Evolutionary conservation across 2,329 filamentous ascomycete genomes (phyloP).

Genomic region (Zasmidium angulare): DNA sequence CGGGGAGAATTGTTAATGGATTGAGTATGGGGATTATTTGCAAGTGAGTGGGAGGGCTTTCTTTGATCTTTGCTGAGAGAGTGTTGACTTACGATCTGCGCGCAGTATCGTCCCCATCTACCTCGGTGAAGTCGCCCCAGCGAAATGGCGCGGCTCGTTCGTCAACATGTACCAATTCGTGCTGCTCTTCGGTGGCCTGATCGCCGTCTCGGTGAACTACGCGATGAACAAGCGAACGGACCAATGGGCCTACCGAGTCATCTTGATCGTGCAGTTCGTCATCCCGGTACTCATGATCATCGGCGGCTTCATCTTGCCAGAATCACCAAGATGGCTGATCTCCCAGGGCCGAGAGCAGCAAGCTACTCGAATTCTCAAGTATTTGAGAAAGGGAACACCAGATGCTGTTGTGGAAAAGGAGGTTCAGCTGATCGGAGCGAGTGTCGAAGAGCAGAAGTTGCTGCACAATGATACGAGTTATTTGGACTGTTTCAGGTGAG

Average conservation of each 20-base stretch:
- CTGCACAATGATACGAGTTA: slow-evolving; percentile 5
- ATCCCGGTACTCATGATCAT: slow-evolving; percentile 10
- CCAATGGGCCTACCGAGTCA: slow-evolving; percentile 14
- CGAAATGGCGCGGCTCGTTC: slow-evolving; percentile 9
- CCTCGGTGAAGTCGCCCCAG: slow-evolving; percentile 11
- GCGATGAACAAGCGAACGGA: slow-evolving; percentile 11
- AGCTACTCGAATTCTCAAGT: slow-evolving; percentile 7
- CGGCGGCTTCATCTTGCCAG: slow-evolving; percentile 11
- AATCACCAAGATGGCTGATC: slow-evolving; percentile 9
- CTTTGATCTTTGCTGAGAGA: background rate
- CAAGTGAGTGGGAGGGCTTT: slow-evolving; percentile 7
- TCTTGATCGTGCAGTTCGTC: slow-evolving; percentile 10
- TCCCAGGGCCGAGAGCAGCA: slow-evolving; percentile 8
- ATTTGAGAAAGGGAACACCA: slow-evolving; percentile 4
- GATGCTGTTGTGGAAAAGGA: slow-evolving; percentile 11
- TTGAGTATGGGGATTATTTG: slow-evolving; percentile 16
- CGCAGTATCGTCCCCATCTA: slow-evolving; percentile 15
- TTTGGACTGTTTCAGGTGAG: slow-evolving; percentile 7
- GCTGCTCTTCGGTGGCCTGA: slow-evolving; percentile 13
- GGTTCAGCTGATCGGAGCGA: slow-evolving; percentile 4
- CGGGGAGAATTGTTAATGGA: slow-evolving; percentile 13
- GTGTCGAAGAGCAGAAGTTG: slow-evolving; percentile 3
- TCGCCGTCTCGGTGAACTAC: slow-evolving; percentile 13
- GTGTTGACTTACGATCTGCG: background rate
- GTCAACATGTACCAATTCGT: slow-evolving; percentile 16